Evolutionary conservation across 2,329 filamentous ascomycete genomes (phyloP).

Genomic region (Zelopaecilomyces penicillatus): DNA sequence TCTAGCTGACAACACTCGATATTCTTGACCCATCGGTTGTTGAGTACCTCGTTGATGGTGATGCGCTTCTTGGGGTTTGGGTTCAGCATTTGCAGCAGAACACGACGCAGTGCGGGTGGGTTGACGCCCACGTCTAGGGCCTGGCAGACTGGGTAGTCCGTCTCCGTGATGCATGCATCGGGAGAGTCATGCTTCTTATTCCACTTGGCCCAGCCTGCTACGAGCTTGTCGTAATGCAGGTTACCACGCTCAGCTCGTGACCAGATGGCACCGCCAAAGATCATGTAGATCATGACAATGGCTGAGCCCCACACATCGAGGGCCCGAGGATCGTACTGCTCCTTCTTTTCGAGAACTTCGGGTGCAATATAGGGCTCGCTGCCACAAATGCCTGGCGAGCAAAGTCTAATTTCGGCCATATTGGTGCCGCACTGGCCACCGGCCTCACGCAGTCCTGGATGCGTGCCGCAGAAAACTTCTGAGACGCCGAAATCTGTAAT

Average conservation of each 20-base stretch:
- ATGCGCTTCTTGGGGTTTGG: slow-evolving; percentile 65
- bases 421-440: slow-evolving; percentile 65
- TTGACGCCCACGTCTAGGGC: slow-evolving; percentile 59
- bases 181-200: slow-evolving; percentile 41
- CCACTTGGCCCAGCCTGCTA: slow-evolving; percentile 62
- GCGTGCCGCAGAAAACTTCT: slow-evolving; percentile 74
- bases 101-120: slow-evolving; percentile 58
- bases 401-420: slow-evolving; percentile 63
- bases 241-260: slow-evolving; percentile 51
- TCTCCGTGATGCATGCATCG: slow-evolving; percentile 38
- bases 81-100: slow-evolving; percentile 76
- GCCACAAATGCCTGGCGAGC: slow-evolving; percentile 73
- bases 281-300: slow-evolving; percentile 72
- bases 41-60: slow-evolving; percentile 59
- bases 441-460: slow-evolving; percentile 67
- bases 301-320: slow-evolving; percentile 83
- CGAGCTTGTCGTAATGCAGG: slow-evolving; percentile 55
- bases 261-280: slow-evolving; percentile 68
- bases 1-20: slow-evolving; percentile 75
- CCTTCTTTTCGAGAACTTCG: slow-evolving; percentile 65
- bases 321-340: slow-evolving; percentile 61
- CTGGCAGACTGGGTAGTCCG: slow-evolving; percentile 56
- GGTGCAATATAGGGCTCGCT: slow-evolving; percentile 82
- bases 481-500: slow-evolving; percentile 89
- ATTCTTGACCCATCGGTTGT: slow-evolving; percentile 62